Conservation (phyloP, 2,329 filamentous ascomycete species). For the Aspergillus glaucus region DNA sequence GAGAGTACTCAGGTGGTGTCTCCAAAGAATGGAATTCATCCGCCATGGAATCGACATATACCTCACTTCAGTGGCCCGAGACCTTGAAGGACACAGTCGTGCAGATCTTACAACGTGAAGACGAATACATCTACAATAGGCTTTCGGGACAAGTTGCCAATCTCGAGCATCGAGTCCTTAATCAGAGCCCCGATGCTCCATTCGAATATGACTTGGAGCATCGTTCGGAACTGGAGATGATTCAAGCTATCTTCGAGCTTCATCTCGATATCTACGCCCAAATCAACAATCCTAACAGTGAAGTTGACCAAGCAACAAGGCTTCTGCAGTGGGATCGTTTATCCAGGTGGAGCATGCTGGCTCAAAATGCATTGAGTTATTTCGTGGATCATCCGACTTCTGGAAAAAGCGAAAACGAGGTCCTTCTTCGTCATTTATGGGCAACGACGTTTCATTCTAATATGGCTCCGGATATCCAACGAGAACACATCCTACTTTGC, state of each 20-base stretch:
- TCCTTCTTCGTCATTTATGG: slow-evolving; percentile 60
- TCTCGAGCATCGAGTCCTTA: slow-evolving; percentile 24
- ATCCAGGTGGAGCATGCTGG: slow-evolving; percentile 54
- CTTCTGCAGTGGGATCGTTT: slow-evolving; percentile 53
- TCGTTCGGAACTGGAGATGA: slow-evolving; percentile 44
- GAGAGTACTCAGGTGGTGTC: slow-evolving; percentile 6
- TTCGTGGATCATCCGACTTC: slow-evolving; percentile 28
- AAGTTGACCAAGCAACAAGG: slow-evolving; percentile 47
- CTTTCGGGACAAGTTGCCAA: slow-evolving; percentile 29
- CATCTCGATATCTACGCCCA: slow-evolving; percentile 60
- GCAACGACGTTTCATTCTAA: slow-evolving; percentile 57
- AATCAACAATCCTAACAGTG: slow-evolving; percentile 56
- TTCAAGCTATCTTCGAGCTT: slow-evolving; percentile 59
- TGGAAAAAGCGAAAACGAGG: slow-evolving; percentile 30
- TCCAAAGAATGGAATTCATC: slow-evolving; percentile 9
- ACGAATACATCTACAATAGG: slow-evolving; percentile 46
- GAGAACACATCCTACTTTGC: slow-evolving; percentile 56
- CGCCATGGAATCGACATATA: slow-evolving; percentile 43
- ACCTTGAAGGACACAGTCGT: slow-evolving; percentile 50
- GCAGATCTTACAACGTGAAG: slow-evolving; percentile 47
- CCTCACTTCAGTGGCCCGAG: slow-evolving; percentile 49
- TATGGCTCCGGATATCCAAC: slow-evolving; percentile 48
- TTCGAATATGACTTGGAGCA: slow-evolving; percentile 27
- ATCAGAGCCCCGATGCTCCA: slow-evolving; percentile 6
- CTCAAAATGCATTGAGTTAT: slow-evolving; percentile 48